Conservation (phyloP, 208 protist genomes). For the Leishmania amazonensis region DNA sequence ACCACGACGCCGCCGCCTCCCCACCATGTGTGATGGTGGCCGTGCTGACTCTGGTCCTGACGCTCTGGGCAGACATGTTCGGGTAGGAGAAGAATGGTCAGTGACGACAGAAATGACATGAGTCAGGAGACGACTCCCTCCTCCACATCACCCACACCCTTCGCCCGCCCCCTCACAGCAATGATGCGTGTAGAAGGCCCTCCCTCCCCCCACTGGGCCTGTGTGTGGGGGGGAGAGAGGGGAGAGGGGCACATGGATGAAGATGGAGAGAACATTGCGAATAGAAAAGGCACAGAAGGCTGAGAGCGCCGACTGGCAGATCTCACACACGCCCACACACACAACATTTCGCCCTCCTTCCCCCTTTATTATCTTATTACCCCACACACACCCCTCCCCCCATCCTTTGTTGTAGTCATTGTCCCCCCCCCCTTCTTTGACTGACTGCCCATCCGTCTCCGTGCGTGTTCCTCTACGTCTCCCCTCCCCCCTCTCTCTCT, state of each 20-base stretch:
- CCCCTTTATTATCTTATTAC: too few relatives aligned
- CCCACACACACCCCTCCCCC: too few relatives aligned
- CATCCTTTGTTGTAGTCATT: background rate
- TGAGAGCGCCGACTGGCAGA: too few relatives aligned
- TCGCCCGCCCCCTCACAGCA: background rate
- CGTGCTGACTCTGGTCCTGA: background rate
- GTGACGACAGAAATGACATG: too few relatives aligned
- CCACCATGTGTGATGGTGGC: background rate
- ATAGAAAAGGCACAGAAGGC: too few relatives aligned
- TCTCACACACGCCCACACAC: too few relatives aligned
- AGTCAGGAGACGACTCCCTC: too few relatives aligned
- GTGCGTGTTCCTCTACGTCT: background rate
- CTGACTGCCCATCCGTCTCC: background rate
- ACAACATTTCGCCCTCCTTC: too few relatives aligned
- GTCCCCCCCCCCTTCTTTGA: too few relatives aligned
- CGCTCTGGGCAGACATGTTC: too few relatives aligned
- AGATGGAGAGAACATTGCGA: too few relatives aligned
- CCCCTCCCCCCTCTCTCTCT: background rate
- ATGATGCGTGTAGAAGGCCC: background rate
- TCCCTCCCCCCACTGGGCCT: background rate
- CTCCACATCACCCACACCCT: background rate
- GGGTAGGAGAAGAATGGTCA: too few relatives aligned
- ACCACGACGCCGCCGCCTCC: constrained; percentile 3
- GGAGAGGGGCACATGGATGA: background rate
- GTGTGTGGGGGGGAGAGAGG: background rate